Base-by-base conservation (phyloP, 331 rosid species). In the Rosa hybrid region DNA sequence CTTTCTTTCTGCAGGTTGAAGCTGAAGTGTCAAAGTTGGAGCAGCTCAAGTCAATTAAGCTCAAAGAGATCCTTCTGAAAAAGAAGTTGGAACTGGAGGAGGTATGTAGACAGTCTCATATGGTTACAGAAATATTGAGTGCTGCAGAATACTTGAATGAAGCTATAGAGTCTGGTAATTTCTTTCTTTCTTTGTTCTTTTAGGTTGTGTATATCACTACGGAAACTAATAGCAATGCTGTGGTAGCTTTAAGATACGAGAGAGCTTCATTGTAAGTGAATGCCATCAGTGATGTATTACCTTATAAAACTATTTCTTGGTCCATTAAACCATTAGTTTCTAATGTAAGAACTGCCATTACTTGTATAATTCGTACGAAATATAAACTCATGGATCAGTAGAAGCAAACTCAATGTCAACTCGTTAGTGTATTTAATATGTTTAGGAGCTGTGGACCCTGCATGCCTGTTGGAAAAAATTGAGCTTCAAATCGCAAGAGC, bases 11-110 rank as follows among this genome's bases (percentile, higher is more conserved):
- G 81, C 54, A 94, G 96, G 89, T 89, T 82, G 94, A 92, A 88
- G 80, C 84, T 45, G 97, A 90, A 84, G 91, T 94, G 57, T 83
- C 68, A 77, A 90, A 92, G 82, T 87, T 94, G 86, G 88, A 90
- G 83, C 86, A 85, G 69, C 84, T 91, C 75, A 94, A 90, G 81
- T 90, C 87, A 77, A 86, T 84, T 68, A 94, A 87, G 89, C 82
- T 91, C 81, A 88, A 85, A 89, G 94, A 91, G 67, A 65, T 94
- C 30, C 50, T 89, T 81, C 80, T 76, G 78, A 89, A 64, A 80
- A 90, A 82, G 90, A 86, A 83, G 85, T 64, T 82, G 79, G 97
- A 90, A 80, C 86, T 94, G 57, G 96, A 90, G 77, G 85, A 88
- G 77, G 80, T 89, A 53, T 86, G 94, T 84, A 88, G 74, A 71